phyloP scores from a whole-genome alignment of 768 basidiomycete species.

The Lentinula guzmanii region DNA sequence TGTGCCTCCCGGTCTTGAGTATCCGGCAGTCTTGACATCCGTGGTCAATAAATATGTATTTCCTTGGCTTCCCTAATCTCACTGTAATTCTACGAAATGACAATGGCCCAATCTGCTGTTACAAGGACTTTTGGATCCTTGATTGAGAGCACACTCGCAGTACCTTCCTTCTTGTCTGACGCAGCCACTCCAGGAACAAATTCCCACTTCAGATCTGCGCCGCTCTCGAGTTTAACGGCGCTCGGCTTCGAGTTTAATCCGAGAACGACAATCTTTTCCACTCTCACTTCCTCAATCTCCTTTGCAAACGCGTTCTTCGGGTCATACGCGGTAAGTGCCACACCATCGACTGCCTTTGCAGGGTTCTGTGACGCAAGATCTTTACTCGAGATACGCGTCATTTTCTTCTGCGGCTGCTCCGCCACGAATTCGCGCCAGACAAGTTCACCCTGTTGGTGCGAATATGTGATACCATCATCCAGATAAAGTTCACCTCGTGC shows the following conservation, averaged over 20 bases:
- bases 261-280: conserved; percentile 78
- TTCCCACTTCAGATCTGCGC: conserved; percentile 56
- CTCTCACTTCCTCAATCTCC: conserved; percentile 59
- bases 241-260: conserved; percentile 63
- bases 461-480: conserved; percentile 87
- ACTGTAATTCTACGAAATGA: conserved; percentile 11
- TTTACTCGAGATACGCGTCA: conserved; percentile 43
- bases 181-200: conserved; percentile 56
- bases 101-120: conserved; percentile 60
- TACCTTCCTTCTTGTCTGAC: conserved; percentile 52
- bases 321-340: conserved; percentile 42
- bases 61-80: background rate
- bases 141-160: conserved; percentile 65
- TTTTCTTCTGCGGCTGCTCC: conserved; percentile 35
- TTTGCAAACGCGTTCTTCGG: conserved; percentile 63
- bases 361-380: conserved; percentile 46
- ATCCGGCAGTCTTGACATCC: background rate
- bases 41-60: conserved; percentile 1
- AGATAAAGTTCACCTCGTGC: conserved; percentile 89
- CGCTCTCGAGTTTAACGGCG: conserved; percentile 47
- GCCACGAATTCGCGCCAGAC: conserved; percentile 79
- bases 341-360: conserved; percentile 44
- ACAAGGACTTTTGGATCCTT: conserved; percentile 65
- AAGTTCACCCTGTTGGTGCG: conserved; percentile 69
- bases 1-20: background rate